phyloP scores from a whole-genome alignment of 768 basidiomycete genomes.

The Termitomyces sp. region DNA sequence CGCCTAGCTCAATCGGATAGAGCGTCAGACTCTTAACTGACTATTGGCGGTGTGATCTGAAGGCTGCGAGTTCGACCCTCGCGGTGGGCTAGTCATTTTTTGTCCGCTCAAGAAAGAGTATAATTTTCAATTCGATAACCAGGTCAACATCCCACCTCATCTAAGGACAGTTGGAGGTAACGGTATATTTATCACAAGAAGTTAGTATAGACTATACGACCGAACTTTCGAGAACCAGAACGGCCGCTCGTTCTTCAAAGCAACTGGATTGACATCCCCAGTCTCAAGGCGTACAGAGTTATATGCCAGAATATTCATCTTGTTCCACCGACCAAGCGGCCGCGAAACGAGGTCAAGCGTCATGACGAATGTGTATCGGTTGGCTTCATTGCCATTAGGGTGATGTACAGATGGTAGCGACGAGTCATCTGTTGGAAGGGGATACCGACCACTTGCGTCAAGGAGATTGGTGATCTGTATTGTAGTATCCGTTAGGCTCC shows the following conservation, averaged over 20 bases:
- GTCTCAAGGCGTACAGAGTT: constrained; percentile 72
- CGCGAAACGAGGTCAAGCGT: constrained; percentile 65
- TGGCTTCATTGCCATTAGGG: constrained; percentile 14
- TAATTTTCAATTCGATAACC: too few relatives aligned
- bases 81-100: constrained; percentile 32
- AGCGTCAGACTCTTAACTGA: constrained; percentile 55
- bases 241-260: constrained; percentile 81
- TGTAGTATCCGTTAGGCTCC: constrained; percentile 62
- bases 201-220: constrained; percentile 42
- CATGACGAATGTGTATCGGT: constrained; percentile 74
- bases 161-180: too few relatives aligned
- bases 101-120: not conserved
- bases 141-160: too few relatives aligned
- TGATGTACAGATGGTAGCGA: not conserved
- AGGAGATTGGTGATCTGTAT: constrained; percentile 63
- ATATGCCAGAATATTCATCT: constrained; percentile 70
- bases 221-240: constrained; percentile 93
- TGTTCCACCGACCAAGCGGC: constrained; percentile 84
- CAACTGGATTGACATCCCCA: constrained; percentile 66
- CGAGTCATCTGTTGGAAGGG: constrained; percentile 19
- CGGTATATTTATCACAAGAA: not conserved
- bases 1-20: constrained; percentile 67
- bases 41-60: constrained; percentile 40
- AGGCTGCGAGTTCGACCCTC: constrained; percentile 86
- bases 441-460: constrained; percentile 46